Conservation (phyloP, 345 rosid genomes). For the Linum lewisii region DNA sequence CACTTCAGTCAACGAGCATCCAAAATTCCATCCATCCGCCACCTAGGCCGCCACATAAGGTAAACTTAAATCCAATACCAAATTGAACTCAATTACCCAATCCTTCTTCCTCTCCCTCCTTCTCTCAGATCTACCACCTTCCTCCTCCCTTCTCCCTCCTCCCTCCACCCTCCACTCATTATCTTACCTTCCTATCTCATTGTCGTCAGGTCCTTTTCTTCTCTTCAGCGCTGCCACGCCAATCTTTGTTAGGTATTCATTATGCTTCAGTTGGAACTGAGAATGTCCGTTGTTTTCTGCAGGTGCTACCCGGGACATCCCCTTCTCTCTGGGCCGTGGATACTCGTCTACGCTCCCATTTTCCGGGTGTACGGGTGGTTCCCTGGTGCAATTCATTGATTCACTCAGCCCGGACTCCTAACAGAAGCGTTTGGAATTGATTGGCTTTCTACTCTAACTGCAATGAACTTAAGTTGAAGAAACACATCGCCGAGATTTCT, state of each 20-base stretch:
- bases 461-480: conserved; percentile 18
- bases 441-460: conserved; percentile 17
- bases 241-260: neutral
- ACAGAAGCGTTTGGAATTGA: conserved; percentile 13
- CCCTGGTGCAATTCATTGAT: conserved; percentile 6
- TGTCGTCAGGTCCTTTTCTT: conserved; percentile 28
- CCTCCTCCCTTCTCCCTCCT: no score
- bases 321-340: conserved; percentile 17
- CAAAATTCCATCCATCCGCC: no score
- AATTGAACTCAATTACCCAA: no score
- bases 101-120: no score
- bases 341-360: conserved; percentile 22
- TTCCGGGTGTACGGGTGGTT: conserved; percentile 3
- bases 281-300: conserved; percentile 9
- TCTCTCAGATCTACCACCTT: no score
- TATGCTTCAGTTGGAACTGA: neutral
- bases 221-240: neutral
- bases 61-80: no score
- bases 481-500: conserved; percentile 11
- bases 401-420: conserved; percentile 2
- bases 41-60: no score
- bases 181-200: conserved; percentile 9
- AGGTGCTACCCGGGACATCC: conserved; percentile 33
- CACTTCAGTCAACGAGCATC: no score
- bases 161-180: conserved; percentile 20